These are phyloP conservation scores for Curvularia lunata DNA, from an alignment of 2,329 filamentous ascomycete genomes.

Conservation along the genomic window DNA sequence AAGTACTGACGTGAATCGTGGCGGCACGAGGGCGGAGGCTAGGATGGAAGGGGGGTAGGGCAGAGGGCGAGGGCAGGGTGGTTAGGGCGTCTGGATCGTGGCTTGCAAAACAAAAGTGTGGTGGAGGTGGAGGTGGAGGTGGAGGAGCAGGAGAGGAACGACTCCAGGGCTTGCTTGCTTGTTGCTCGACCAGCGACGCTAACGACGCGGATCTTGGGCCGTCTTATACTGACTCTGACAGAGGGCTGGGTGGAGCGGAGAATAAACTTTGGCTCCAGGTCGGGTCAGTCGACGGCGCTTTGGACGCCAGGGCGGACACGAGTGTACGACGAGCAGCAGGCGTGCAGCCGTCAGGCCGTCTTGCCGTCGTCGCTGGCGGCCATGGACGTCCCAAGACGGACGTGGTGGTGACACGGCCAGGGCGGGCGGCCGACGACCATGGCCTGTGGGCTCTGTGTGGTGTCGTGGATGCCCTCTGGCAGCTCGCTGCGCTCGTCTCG, in stretches of 20 bases:
- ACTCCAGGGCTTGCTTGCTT: slow-evolving; percentile 24
- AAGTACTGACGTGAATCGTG: slow-evolving; percentile 30
- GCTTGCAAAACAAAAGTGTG: slow-evolving; percentile 46
- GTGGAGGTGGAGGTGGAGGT: slow-evolving; percentile 19
- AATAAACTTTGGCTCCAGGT: slow-evolving; percentile 34
- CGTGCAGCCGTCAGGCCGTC: slow-evolving; percentile 30
- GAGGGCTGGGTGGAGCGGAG: slow-evolving; percentile 24
- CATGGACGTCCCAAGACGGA: slow-evolving; percentile 39
- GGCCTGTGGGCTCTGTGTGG: background rate
- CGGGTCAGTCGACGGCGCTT: slow-evolving; percentile 23
- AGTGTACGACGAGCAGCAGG: slow-evolving; percentile 39
- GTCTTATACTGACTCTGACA: slow-evolving; percentile 44
- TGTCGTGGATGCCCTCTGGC: too few species aligned
- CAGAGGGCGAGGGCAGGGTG: slow-evolving; percentile 32
- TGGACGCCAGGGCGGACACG: slow-evolving; percentile 10
- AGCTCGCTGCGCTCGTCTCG: too few species aligned
- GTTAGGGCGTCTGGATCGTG: slow-evolving; percentile 37
- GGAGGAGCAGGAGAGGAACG: slow-evolving; percentile 15
- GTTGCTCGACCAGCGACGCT: slow-evolving; percentile 36
- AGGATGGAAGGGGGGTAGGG: slow-evolving; percentile 13
- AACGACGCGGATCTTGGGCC: slow-evolving; percentile 39
- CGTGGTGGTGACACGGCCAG: slow-evolving; percentile 37
- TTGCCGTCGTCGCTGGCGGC: slow-evolving; percentile 31
- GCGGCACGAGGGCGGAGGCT: slow-evolving; percentile 27
- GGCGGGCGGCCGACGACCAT: slow-evolving; percentile 31